Evolutionary conservation across 371 early-diverging fungal genomes (phyloP).

Genomic region (Circinella umbellata): DNA sequence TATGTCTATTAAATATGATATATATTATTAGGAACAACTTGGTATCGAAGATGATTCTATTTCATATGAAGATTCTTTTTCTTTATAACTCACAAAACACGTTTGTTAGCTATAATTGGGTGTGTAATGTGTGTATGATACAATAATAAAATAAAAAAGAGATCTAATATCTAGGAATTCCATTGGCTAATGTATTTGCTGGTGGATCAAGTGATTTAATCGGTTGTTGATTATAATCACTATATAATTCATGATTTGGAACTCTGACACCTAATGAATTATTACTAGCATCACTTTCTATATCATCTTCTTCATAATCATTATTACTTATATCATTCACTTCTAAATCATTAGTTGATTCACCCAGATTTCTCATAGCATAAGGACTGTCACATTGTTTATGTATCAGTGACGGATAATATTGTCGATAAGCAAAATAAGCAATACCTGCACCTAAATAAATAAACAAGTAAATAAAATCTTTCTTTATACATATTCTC

Average conservation of each 20-base stretch:
- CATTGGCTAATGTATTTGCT: neutral
- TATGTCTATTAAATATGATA: no score
- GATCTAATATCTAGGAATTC: neutral
- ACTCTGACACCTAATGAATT: neutral
- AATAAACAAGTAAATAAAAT: neutral
- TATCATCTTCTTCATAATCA: neutral
- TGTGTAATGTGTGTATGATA: no score
- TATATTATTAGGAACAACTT: neutral
- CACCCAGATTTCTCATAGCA: neutral
- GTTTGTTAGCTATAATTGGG: no score
- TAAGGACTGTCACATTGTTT: conserved; percentile 11
- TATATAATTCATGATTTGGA: neutral
- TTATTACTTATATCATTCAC: no score
- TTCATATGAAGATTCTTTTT: neutral
- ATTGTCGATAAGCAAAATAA: conserved; percentile 22
- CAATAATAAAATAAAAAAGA: no score
- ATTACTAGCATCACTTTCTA: neutral
- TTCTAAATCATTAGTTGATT: neutral
- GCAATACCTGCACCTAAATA: conserved; percentile 12
- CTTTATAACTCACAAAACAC: neutral
- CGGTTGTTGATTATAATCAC: neutral
- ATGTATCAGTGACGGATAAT: conserved; percentile 18
- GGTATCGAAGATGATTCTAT: neutral
- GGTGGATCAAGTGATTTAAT: neutral
- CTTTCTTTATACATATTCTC: neutral